phyloP scores from a whole-genome alignment of 441 rosid species.

The Manihot esculenta region DNA sequence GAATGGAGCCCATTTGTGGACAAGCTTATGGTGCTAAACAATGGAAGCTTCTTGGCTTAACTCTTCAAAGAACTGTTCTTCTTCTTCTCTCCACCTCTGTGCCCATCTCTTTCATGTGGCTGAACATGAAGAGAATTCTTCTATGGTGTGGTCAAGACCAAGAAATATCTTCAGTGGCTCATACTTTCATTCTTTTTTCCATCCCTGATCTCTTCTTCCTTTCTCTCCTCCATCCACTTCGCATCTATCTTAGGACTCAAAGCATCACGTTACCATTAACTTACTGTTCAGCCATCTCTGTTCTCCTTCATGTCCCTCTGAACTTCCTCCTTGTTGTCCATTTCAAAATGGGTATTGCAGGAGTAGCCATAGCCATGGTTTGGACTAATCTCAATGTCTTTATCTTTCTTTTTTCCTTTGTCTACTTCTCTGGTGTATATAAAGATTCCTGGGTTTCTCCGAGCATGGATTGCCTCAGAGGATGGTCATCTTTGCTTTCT shows the following conservation, averaged over 20 bases:
- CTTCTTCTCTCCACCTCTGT: conserved; percentile 80
- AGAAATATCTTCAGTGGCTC: conserved; percentile 74
- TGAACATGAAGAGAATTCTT: conserved; percentile 69
- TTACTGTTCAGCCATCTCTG: conserved; percentile 82
- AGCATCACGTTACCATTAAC: conserved; percentile 82
- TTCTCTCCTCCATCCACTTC: conserved; percentile 88
- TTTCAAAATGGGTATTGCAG: conserved; percentile 77
- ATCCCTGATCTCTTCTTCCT: conserved; percentile 90
- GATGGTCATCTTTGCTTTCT: conserved; percentile 82
- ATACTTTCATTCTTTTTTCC: conserved; percentile 67
- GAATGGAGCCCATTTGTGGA: conserved; percentile 99
- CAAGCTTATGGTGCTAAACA: conserved; percentile 97
- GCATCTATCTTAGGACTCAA: conserved; percentile 83
- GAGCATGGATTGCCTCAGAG: conserved; percentile 62
- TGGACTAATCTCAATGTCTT: conserved; percentile 85
- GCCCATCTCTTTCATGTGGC: conserved; percentile 84
- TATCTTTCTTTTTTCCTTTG: conserved; percentile 55
- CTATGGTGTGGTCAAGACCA: conserved; percentile 80
- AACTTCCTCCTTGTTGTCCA: conserved; percentile 70
- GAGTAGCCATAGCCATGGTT: conserved; percentile 91
- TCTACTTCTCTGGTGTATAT: conserved; percentile 70
- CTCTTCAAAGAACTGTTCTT: conserved; percentile 90
- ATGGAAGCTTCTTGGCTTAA: conserved; percentile 83
- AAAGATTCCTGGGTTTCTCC: conserved; percentile 83
- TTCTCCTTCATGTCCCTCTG: conserved; percentile 73